Conservation (phyloP, 768 basidiomycete genomes). For the Omphalotus guepiniiformis region DNA sequence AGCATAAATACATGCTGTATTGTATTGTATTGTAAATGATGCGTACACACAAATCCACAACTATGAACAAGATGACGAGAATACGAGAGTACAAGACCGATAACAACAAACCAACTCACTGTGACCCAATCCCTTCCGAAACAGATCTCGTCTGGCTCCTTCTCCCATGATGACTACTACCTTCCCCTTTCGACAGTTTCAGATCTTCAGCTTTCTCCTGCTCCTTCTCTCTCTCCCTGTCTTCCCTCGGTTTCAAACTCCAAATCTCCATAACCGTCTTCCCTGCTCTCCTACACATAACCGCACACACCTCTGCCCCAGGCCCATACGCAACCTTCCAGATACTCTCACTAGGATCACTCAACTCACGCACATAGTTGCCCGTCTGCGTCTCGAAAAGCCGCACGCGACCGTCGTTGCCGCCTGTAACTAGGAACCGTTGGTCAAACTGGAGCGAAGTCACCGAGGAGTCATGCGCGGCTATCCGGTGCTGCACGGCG, state of each 20-base stretch:
- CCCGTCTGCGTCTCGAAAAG: conserved; percentile 69
- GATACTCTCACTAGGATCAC: conserved; percentile 71
- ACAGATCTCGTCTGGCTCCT: neutral
- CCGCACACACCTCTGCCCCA: conserved; percentile 63
- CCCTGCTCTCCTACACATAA: conserved; percentile 76
- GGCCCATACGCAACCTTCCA: conserved; percentile 79
- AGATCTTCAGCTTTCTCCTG: too few species aligned
- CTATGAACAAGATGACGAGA: neutral
- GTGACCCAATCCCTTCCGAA: neutral
- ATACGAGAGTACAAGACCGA: neutral
- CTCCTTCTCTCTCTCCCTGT: neutral
- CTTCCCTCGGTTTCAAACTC: conserved; percentile 55
- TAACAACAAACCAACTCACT: neutral
- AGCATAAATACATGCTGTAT: too few species aligned
- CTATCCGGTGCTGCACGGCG: conserved; percentile 56
- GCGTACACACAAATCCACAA: neutral
- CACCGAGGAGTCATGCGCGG: conserved; percentile 86
- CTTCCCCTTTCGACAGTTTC: too few species aligned
- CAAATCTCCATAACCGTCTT: conserved; percentile 89
- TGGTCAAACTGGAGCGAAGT: conserved; percentile 86
- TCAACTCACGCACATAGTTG: conserved; percentile 69
- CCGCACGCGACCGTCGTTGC: conserved; percentile 80
- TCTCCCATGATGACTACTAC: neutral
- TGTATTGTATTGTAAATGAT: neutral
- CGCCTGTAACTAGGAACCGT: conserved; percentile 76